Percentiles rank a stretch among this genome's conserved stretches.
Conservation (phyloP, 345 rosid species). For the Camelina laxa region DNA sequence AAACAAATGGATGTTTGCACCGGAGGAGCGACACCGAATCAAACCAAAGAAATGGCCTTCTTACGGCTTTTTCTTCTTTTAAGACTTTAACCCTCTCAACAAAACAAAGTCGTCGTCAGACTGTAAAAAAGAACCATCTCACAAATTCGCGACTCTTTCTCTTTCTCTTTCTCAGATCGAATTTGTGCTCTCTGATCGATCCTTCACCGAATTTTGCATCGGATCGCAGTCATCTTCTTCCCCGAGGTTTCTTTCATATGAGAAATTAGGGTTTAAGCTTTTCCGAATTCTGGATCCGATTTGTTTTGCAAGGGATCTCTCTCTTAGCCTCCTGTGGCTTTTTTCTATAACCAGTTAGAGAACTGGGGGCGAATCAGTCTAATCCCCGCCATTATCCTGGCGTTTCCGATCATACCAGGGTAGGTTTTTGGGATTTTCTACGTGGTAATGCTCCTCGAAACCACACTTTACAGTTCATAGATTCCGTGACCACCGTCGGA, state of each 20-base stretch:
- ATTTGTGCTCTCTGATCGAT: background rate
- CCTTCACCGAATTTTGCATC: background rate
- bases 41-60: slow-evolving; percentile 12
- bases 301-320: background rate
- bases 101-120: slow-evolving; percentile 27
- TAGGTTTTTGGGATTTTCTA: slow-evolving; percentile 70
- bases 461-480: slow-evolving; percentile 58
- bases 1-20: background rate
- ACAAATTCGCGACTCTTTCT: slow-evolving; percentile 35
- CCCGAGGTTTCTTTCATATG: slow-evolving; percentile 4
- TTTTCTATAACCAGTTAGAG: slow-evolving; percentile 46
- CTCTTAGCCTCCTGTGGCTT: slow-evolving; percentile 42
- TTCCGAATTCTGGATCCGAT: slow-evolving; percentile 9
- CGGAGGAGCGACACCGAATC: slow-evolving; percentile 27
- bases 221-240: slow-evolving; percentile 1
- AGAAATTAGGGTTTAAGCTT: slow-evolving; percentile 46
- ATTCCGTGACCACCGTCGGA: slow-evolving; percentile 47
- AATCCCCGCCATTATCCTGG: slow-evolving; percentile 70
- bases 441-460: slow-evolving; percentile 64
- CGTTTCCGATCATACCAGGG: slow-evolving; percentile 55
- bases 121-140: slow-evolving; percentile 25
- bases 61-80: background rate
- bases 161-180: slow-evolving; percentile 32
- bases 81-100: slow-evolving; percentile 12
- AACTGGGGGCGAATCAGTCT: slow-evolving; percentile 99